Percentiles rank a stretch among this genome's conserved stretches.
Conservation (phyloP, 371 early-diverging fungal genomes). For the Spiromyces aspiralis region DNA sequence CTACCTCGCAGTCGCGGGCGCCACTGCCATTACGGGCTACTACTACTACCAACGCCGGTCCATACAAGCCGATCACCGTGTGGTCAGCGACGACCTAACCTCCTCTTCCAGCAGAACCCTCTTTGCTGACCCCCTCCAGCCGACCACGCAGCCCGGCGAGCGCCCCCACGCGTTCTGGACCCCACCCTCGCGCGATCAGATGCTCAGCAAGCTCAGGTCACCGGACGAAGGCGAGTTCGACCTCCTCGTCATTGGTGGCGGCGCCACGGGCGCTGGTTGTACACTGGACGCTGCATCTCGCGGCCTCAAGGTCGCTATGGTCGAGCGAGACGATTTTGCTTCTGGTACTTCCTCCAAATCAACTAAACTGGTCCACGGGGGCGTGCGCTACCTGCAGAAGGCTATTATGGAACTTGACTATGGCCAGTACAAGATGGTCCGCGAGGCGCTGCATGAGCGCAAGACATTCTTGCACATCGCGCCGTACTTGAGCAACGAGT, state of each 20-base stretch:
- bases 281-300: slow-evolving; percentile 95
- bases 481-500: slow-evolving; percentile 85
- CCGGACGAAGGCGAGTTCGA: slow-evolving; percentile 47
- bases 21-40: too few relatives aligned
- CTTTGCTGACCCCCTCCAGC: slow-evolving; percentile 13
- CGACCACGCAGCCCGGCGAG: slow-evolving; percentile 9
- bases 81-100: too few relatives aligned
- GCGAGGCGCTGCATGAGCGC: slow-evolving; percentile 95
- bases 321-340: slow-evolving; percentile 96
- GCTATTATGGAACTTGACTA: slow-evolving; percentile 90
- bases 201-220: slow-evolving; percentile 42
- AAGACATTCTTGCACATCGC: slow-evolving; percentile 87
- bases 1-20: too few relatives aligned
- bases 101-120: too few relatives aligned
- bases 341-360: slow-evolving; percentile 92
- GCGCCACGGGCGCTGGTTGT: slow-evolving; percentile 95
- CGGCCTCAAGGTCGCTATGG: slow-evolving; percentile 91
- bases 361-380: slow-evolving; percentile 99
- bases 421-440: slow-evolving; percentile 94
- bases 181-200: slow-evolving; percentile 51
- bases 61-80: too few relatives aligned
- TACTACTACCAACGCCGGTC: too few relatives aligned
- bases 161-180: slow-evolving; percentile 47
- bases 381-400: slow-evolving; percentile 98
- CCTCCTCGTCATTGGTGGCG: slow-evolving; percentile 94